Conservation (phyloP, 2,329 filamentous ascomycete genomes). For the Arthrobotrys conoides region DNA sequence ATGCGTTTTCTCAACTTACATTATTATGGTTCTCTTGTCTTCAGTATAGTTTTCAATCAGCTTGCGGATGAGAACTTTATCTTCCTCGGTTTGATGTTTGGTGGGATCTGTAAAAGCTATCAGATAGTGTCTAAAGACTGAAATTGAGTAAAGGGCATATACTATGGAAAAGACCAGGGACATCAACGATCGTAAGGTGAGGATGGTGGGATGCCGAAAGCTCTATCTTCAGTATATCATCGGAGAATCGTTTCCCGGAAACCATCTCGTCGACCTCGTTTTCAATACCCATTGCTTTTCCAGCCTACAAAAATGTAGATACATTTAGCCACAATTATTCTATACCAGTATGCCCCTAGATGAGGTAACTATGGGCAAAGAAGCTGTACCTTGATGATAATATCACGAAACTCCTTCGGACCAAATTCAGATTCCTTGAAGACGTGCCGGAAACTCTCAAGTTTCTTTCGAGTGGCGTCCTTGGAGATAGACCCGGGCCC, state of each 20-base stretch:
- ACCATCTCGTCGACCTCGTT: not conserved
- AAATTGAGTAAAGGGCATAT: constrained; percentile 1
- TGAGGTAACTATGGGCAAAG: not conserved
- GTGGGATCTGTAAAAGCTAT: constrained; percentile 26
- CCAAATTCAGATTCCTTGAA: constrained; percentile 32
- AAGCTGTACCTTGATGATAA: not conserved
- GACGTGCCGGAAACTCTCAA: constrained; percentile 24
- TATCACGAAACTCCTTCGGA: constrained; percentile 21
- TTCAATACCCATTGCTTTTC: constrained; percentile 61
- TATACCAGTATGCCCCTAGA: not conserved
- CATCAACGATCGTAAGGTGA: constrained; percentile 63
- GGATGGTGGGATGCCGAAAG: constrained; percentile 56
- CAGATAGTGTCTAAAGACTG: not conserved
- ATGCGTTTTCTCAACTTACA: constrained; percentile 56
- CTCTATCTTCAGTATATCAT: constrained; percentile 63
- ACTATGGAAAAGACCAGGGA: constrained; percentile 64
- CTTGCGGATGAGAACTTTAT: constrained; percentile 59
- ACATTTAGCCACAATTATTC: not conserved
- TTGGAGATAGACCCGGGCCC: not conserved
- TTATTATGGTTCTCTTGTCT: constrained; percentile 62
- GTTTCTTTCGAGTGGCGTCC: not conserved
- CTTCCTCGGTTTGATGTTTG: constrained; percentile 61
- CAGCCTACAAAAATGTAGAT: constrained; percentile 42
- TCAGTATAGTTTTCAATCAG: constrained; percentile 61
- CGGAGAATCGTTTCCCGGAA: constrained; percentile 54